Conservation (phyloP, 176 grass and related monocot species). For the Avena sativa region DNA sequence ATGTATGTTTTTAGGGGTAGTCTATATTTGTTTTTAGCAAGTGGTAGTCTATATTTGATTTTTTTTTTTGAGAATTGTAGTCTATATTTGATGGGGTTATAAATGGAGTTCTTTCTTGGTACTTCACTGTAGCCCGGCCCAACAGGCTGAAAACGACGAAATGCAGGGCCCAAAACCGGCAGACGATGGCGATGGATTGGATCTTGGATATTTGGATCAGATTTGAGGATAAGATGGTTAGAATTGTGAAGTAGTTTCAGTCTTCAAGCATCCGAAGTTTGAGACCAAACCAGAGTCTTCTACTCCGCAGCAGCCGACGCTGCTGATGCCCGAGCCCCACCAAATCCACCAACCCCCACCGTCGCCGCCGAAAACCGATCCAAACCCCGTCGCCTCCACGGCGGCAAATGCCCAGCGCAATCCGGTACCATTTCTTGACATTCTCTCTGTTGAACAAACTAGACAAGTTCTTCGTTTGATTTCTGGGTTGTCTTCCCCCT, state of each 20-base stretch:
- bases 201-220: conserved; percentile 19
- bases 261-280: neutral
- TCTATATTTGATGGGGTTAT: too few relatives aligned
- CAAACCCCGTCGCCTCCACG: neutral
- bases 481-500: neutral
- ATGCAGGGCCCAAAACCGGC: neutral
- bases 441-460: neutral
- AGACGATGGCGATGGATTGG: neutral
- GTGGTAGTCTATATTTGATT: too few relatives aligned
- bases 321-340: conserved; percentile 47
- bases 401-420: conserved; percentile 43
- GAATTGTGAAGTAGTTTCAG: neutral
- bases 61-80: too few relatives aligned
- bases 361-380: conserved; percentile 17
- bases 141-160: neutral
- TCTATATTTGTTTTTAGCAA: too few relatives aligned
- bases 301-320: conserved; percentile 18
- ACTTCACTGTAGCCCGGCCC: neutral
- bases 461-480: neutral
- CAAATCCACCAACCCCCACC: conserved; percentile 15
- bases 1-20: too few relatives aligned
- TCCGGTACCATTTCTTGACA: conserved; percentile 6
- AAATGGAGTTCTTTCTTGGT: too few relatives aligned
- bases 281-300: conserved; percentile 7
- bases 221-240: conserved; percentile 19